phyloP scores from a whole-genome alignment of 306 rosid species.

The Adenanthera pavonina region DNA sequence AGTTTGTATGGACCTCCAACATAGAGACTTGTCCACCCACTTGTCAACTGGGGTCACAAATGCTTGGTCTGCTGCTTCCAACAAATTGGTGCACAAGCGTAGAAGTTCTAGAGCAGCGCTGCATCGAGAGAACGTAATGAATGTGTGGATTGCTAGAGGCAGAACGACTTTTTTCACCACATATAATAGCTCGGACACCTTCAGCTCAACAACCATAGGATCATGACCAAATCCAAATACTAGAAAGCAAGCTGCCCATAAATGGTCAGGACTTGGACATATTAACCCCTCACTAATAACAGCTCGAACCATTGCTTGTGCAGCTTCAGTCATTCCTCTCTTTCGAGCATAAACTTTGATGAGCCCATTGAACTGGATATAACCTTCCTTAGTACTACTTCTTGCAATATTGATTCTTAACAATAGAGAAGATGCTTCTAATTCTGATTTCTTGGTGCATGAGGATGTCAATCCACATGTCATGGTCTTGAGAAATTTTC shows the following conservation, averaged over 20 bases:
- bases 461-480: conserved; percentile 71
- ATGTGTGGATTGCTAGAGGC: conserved; percentile 79
- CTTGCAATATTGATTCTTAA: conserved; percentile 76
- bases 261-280: conserved; percentile 63
- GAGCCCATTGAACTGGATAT: conserved; percentile 64
- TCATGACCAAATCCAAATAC: conserved; percentile 81
- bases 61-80: conserved; percentile 91
- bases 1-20: conserved; percentile 82
- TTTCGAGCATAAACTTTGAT: conserved; percentile 68
- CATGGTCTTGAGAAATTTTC: conserved; percentile 53
- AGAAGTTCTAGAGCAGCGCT: conserved; percentile 77
- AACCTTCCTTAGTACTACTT: conserved; percentile 61
- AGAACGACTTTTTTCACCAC: conserved; percentile 68
- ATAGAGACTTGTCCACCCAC: conserved; percentile 80
- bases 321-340: conserved; percentile 62
- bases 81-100: conserved; percentile 72
- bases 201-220: conserved; percentile 70
- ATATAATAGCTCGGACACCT: conserved; percentile 67
- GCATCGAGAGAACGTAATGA: conserved; percentile 83
- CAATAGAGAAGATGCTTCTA: conserved; percentile 87
- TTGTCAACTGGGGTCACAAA: conserved; percentile 81
- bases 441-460: conserved; percentile 64
- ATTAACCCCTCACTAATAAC: conserved; percentile 62
- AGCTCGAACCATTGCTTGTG: conserved; percentile 81
- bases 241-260: conserved; percentile 89